Base-by-base conservation (phyloP, 129 eudicot species). In the sunflower (Helianthus annuus) region DNA sequence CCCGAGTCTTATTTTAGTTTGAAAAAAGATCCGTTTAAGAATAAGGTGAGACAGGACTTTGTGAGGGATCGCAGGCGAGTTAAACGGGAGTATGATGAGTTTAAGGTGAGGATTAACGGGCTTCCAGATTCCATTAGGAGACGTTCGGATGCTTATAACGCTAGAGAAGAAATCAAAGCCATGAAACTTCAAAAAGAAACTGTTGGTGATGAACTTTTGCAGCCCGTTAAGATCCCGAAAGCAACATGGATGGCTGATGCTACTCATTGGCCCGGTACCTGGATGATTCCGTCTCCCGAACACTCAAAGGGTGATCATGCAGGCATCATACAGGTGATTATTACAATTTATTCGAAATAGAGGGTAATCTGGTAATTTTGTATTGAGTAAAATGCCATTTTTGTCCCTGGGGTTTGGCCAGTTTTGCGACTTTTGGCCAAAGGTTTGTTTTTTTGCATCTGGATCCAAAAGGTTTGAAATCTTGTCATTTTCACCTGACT, bases 161-260 rank as follows among this genome's bases (percentile, higher is more conserved):
- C 93, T 19, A 64, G 87, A 22, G 93, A 87, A 54, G 93, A 87
- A 75, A 80, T 82, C n/a, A 87, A 84, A 76, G 85, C 87, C 15
- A 66, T 87, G 85, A 87, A 87, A 76, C 89, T 36, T 76, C 84
- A 73, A 51, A 87, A 81, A 64, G 87, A 84, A 55, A 75, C 66
- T 29, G 83, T 78, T 7, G 85, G 80, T 16, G 89, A 82, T 36
- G 91, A 86, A 24, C 78, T 75, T 9, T 9, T 77, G 58, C 89
- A 87, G 34, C 83, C 79, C 4, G 64, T 87, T 34, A 87, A 84
- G 78, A 76, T 84, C 65, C 81, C 84, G 1, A 87, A 87, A 80
- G 89, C 93, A 29, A 87, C 93, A 0, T 84, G 89, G 89, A 87
- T 87, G 93, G 85, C 93, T 4, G 93, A 87, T 80, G 93, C 85